Conservation (phyloP, 75 land plant species). For the Sequoia sempervirens region DNA sequence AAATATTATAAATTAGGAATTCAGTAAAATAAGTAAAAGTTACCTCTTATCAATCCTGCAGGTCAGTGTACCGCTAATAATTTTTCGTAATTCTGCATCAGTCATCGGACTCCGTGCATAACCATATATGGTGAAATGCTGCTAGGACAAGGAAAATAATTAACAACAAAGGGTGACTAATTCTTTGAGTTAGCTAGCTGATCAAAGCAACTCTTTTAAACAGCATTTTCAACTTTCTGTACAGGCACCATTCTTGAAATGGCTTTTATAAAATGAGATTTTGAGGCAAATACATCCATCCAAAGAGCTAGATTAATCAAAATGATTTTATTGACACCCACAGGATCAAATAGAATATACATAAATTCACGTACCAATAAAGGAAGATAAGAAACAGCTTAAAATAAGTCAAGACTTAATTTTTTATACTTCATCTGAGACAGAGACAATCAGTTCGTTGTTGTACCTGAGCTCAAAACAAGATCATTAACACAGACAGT, state of each 20-base stretch:
- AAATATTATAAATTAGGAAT: not conserved
- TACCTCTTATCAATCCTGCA: slow-evolving; percentile 94
- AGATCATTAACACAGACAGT: too few relatives aligned
- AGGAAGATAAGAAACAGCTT: too few relatives aligned
- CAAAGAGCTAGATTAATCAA: too few relatives aligned
- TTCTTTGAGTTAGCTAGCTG: not conserved
- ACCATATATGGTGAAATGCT: slow-evolving; percentile 81
- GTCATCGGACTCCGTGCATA: slow-evolving; percentile 92
- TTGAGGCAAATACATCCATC: too few relatives aligned
- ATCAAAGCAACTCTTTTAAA: not conserved
- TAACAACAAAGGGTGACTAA: not conserved
- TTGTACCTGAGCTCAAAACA: too few relatives aligned
- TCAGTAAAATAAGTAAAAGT: not conserved
- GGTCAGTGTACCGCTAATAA: slow-evolving; percentile 81
- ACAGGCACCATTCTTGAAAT: not conserved
- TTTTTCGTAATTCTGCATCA: slow-evolving; percentile 78
- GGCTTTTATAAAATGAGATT: not conserved
- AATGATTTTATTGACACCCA: too few relatives aligned
- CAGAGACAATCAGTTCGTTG: too few relatives aligned
- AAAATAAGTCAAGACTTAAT: too few relatives aligned
- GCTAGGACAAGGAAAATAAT: slow-evolving; percentile 12
- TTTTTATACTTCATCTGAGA: too few relatives aligned
- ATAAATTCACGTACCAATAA: too few relatives aligned
- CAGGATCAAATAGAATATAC: too few relatives aligned
- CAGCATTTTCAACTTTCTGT: not conserved